phyloP scores from a whole-genome alignment of 1,284 basidiomycete species.

The Ustilago crameri region DNA sequence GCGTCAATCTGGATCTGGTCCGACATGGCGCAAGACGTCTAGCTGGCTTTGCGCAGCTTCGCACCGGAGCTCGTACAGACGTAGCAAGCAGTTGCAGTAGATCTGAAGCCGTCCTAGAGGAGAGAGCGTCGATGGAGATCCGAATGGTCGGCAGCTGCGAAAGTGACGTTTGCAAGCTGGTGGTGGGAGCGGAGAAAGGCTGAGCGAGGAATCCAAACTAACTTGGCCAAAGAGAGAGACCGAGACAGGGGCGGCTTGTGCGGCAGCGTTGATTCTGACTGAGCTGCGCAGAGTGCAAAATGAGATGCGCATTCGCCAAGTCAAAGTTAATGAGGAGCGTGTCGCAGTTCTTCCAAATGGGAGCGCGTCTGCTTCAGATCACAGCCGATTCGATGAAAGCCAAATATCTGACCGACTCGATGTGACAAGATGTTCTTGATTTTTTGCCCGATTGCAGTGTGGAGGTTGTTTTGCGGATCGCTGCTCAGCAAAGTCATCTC shows the following conservation, averaged over 20 bases:
- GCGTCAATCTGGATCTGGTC: slow-evolving; percentile 59
- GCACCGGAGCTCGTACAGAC: not conserved
- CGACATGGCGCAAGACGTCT: slow-evolving; percentile 35
- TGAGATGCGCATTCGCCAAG: not conserved
- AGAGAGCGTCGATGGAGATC: too few relatives aligned
- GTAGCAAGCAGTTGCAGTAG: not conserved
- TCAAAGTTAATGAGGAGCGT: slow-evolving; percentile 26
- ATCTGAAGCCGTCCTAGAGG: slow-evolving; percentile 4
- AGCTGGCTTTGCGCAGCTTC: slow-evolving; percentile 9
- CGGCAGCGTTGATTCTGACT: not conserved
- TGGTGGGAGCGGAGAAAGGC: slow-evolving; percentile 3
- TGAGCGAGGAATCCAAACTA: slow-evolving; percentile 1
- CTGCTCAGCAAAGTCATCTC: too few relatives aligned
- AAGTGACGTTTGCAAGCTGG: slow-evolving; percentile 4
- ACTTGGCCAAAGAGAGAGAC: not conserved
- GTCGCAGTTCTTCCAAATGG: slow-evolving; percentile 28
- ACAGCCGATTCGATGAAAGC: too few relatives aligned
- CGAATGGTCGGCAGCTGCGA: not conserved
- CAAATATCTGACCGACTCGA: too few relatives aligned
- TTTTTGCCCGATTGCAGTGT: too few relatives aligned
- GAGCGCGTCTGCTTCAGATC: slow-evolving; percentile 16
- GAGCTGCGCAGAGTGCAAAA: not conserved
- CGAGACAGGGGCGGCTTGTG: slow-evolving; percentile 19
- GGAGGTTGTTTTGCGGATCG: not conserved
- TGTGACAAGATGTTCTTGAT: too few relatives aligned